phyloP scores from a whole-genome alignment of 495 filamentous ascomycete species.

The Talaromyces borbonicus region DNA sequence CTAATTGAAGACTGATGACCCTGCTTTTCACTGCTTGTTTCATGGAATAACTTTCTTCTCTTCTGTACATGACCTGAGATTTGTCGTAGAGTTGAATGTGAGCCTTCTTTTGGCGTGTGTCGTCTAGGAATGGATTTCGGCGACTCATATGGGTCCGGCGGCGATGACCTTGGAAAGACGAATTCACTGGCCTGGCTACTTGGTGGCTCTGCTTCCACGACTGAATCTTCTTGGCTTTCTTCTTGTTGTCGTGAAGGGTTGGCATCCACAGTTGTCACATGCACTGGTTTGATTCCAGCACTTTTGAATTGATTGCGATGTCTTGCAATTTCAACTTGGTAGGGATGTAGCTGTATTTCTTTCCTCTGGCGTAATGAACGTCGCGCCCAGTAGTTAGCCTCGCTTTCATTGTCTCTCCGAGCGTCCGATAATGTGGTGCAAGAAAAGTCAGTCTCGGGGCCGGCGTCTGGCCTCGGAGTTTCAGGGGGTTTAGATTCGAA shows the following conservation, averaged over 20 bases:
- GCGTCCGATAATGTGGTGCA: slow-evolving; percentile 18
- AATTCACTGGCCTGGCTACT: slow-evolving; percentile 21
- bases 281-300: slow-evolving; percentile 53
- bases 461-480: neutral
- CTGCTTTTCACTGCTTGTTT: slow-evolving; percentile 7
- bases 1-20: slow-evolving; percentile 8
- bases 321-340: slow-evolving; percentile 55
- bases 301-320: slow-evolving; percentile 52
- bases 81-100: slow-evolving; percentile 4
- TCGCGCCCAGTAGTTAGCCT: slow-evolving; percentile 23
- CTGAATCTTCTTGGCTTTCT: slow-evolving; percentile 40
- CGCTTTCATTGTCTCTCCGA: slow-evolving; percentile 20
- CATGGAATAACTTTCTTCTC: slow-evolving; percentile 25
- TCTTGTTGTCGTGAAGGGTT: slow-evolving; percentile 31
- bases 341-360: slow-evolving; percentile 68
- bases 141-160: slow-evolving; percentile 8
- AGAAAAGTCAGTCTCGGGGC: neutral
- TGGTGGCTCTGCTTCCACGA: slow-evolving; percentile 19
- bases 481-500: neutral
- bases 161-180: slow-evolving; percentile 14
- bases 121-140: neutral
- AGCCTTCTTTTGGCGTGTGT: neutral
- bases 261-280: slow-evolving; percentile 25
- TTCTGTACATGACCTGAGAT: slow-evolving; percentile 14
- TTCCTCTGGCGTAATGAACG: slow-evolving; percentile 56